A percentile compares a stretch with the other conserved stretches of the same genome.
Conservation (phyloP, 805 yeast genomes). For the Wickerhamomyces rabaulensis region DNA sequence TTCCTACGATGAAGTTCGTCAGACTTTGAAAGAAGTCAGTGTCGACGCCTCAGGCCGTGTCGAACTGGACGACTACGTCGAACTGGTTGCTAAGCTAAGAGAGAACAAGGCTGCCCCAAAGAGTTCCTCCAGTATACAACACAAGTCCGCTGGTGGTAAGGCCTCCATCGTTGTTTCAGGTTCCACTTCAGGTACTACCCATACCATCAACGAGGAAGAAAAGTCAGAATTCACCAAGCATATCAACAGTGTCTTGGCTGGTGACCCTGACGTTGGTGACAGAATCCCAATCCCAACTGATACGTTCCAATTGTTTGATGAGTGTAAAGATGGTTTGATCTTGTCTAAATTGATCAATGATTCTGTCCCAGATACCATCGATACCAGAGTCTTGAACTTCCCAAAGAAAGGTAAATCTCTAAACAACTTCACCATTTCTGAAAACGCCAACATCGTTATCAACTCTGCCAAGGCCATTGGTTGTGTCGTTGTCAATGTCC, state of each 20-base stretch:
- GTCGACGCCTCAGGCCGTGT: constrained; percentile 97
- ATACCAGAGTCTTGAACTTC: constrained; percentile 90
- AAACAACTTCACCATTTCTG: constrained; percentile 93
- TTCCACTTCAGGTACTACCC: constrained; percentile 86
- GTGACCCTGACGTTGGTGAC: constrained; percentile 78
- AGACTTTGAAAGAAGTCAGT: constrained; percentile 81
- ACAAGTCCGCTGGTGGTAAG: constrained; percentile 49
- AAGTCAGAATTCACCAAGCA: constrained; percentile 94
- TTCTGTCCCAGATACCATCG: constrained; percentile 97
- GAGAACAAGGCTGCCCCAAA: constrained; percentile 37
- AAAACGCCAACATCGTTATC: constrained; percentile 95
- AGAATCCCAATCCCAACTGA: constrained; percentile 91
- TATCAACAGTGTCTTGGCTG: constrained; percentile 85
- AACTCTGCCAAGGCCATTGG: constrained; percentile 99
- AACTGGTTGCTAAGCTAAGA: constrained; percentile 73
- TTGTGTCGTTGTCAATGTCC: constrained; percentile 95
- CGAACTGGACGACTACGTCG: constrained; percentile 91
- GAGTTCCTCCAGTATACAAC: constrained; percentile 32
- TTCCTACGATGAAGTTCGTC: constrained; percentile 88
- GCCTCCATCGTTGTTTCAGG: constrained; percentile 84
- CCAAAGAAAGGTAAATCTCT: constrained; percentile 77
- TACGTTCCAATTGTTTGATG: constrained; percentile 93
- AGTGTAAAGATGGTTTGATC: constrained; percentile 91
- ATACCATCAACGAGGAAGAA: constrained; percentile 96
- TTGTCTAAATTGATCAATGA: constrained; percentile 92